phyloP scores from a whole-genome alignment of 1,284 basidiomycete species.

The Caloboletus firmus region DNA sequence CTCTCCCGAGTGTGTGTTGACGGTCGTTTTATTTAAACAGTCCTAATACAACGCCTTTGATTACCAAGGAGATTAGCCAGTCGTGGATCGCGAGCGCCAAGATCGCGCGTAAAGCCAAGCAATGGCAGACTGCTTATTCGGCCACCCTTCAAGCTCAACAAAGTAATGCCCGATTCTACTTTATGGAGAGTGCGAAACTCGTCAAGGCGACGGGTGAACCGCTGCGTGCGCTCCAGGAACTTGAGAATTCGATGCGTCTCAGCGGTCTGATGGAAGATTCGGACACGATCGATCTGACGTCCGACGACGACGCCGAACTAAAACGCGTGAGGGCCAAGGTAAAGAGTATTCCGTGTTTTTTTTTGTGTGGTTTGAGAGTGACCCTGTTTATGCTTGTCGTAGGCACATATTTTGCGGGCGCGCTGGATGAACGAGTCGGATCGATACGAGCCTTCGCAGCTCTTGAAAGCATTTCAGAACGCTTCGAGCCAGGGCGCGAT shows the following conservation, averaged over 20 bases:
- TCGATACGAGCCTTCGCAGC: slow-evolving; percentile 66
- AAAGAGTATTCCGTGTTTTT: slow-evolving; percentile 5
- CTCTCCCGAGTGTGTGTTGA: slow-evolving; percentile 9
- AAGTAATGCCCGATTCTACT: slow-evolving; percentile 74
- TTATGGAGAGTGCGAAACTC: slow-evolving; percentile 91
- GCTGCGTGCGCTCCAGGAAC: slow-evolving; percentile 84
- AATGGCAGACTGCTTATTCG: slow-evolving; percentile 96
- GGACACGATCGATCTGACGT: slow-evolving; percentile 57
- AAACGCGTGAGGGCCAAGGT: slow-evolving; percentile 74
- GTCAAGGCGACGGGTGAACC: slow-evolving; percentile 80
- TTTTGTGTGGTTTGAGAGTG: background rate
- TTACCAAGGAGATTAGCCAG: slow-evolving; percentile 69
- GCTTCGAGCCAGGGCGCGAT: slow-evolving; percentile 41
- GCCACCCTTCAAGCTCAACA: slow-evolving; percentile 91
- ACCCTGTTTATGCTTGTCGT: slow-evolving; percentile 4
- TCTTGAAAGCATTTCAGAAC: slow-evolving; percentile 25
- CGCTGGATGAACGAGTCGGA: slow-evolving; percentile 94
- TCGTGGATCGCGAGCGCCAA: slow-evolving; percentile 94
- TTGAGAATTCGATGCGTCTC: slow-evolving; percentile 75
- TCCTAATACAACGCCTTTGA: slow-evolving; percentile 35
- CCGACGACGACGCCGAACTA: slow-evolving; percentile 47
- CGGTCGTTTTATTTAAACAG: slow-evolving; percentile 11
- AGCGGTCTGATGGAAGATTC: slow-evolving; percentile 43
- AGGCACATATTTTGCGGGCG: slow-evolving; percentile 88
- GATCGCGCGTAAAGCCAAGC: slow-evolving; percentile 92